Percentiles rank a stretch among this genome's conserved stretches.
These are phyloP conservation scores for Ilex aquifolium DNA, from an alignment of 257 asterid species.

Conservation along the genomic window DNA sequence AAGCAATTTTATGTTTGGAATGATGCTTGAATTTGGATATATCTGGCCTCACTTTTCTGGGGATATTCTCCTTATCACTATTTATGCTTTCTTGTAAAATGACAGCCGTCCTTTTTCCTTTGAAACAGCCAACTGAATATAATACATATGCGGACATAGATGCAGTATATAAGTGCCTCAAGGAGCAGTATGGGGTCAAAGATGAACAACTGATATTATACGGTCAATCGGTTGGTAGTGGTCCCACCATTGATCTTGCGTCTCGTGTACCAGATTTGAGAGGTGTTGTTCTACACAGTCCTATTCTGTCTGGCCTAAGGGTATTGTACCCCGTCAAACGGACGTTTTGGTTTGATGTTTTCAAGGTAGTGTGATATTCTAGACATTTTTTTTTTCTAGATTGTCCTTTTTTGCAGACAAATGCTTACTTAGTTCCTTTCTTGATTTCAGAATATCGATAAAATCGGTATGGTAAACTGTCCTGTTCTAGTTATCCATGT, in stretches of 20 bases:
- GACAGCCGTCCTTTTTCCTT: constrained; percentile 38
- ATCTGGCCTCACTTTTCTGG: too few relatives aligned
- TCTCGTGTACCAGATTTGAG: constrained; percentile 79
- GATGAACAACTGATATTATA: constrained; percentile 87
- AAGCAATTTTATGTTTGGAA: background rate
- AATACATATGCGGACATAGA: constrained; percentile 98
- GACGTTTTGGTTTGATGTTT: constrained; percentile 95
- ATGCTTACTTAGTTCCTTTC: constrained; percentile 18
- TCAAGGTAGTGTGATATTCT: constrained; percentile 55
- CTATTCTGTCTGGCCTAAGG: constrained; percentile 91
- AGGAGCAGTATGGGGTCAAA: constrained; percentile 87
- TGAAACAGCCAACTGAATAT: constrained; percentile 96
- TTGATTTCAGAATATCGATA: constrained; percentile 88
- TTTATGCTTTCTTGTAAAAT: constrained; percentile 12
- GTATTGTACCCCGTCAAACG: constrained; percentile 93
- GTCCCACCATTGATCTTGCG: constrained; percentile 96
- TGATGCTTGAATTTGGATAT: background rate
- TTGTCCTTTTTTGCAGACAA: constrained; percentile 11
- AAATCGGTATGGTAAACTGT: constrained; percentile 74
- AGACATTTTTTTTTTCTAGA: constrained; percentile 2
- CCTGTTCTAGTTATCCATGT: constrained; percentile 97
- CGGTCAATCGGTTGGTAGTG: constrained; percentile 99
- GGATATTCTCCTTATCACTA: background rate
- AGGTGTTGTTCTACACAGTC: constrained; percentile 96
- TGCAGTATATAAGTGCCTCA: constrained; percentile 95